Conservation (phyloP, 768 basidiomycete species). For the Suillus subalutaceus region DNA sequence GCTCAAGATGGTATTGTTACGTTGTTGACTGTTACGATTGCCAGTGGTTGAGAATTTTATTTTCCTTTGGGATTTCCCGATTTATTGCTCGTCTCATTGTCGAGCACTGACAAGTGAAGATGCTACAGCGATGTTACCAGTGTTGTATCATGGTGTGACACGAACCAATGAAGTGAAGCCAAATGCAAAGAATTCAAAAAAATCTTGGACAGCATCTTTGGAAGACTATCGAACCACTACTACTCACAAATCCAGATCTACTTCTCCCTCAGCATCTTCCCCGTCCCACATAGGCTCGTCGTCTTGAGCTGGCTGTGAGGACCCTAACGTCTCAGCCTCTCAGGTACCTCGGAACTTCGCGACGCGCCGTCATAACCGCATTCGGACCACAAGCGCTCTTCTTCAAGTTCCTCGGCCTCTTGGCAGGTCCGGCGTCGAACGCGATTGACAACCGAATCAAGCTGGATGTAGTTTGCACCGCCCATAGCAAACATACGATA, state of each 20-base stretch:
- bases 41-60: slow-evolving; percentile 24
- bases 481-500: too few species aligned
- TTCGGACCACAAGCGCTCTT: slow-evolving; percentile 6
- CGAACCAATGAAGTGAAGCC: slow-evolving; percentile 16
- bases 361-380: slow-evolving; percentile 14
- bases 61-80: background rate
- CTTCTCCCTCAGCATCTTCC: slow-evolving; percentile 25
- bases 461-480: too few species aligned
- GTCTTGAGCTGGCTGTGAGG: slow-evolving; percentile 13
- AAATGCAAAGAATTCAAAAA: slow-evolving; percentile 20
- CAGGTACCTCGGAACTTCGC: slow-evolving; percentile 23
- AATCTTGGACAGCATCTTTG: slow-evolving; percentile 8
- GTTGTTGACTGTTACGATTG: slow-evolving; percentile 56
- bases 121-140: slow-evolving; percentile 26
- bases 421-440: too few species aligned
- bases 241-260: slow-evolving; percentile 23
- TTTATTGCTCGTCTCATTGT: slow-evolving; percentile 4
- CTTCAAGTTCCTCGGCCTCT: too few species aligned
- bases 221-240: background rate
- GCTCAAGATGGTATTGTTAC: slow-evolving; percentile 60
- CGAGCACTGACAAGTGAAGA: slow-evolving; percentile 7
- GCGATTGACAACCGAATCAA: too few species aligned
- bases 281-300: slow-evolving; percentile 27
- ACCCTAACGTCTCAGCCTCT: slow-evolving; percentile 14
- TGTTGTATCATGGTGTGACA: slow-evolving; percentile 4